Percentiles rank a stretch among this genome's conserved stretches.
Evolutionary conservation across 2,329 filamentous ascomycete genomes (phyloP).

Genomic region (Botrytis sinoallii): DNA sequence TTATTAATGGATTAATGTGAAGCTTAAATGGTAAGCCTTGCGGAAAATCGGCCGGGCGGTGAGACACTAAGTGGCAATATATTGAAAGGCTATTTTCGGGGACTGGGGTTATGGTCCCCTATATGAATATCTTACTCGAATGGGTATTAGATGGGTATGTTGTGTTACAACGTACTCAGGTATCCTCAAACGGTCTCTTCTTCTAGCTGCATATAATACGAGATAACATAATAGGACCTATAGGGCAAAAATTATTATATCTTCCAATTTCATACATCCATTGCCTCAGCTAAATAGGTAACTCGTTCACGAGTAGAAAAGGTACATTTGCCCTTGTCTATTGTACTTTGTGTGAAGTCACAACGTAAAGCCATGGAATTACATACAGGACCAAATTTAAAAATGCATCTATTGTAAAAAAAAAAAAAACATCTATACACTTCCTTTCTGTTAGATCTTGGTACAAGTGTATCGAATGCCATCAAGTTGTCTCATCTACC

Average conservation of each 20-base stretch:
- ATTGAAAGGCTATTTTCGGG: conserved; percentile 11
- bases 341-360: background rate
- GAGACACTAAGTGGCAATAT: conserved; percentile 5
- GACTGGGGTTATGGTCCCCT: background rate
- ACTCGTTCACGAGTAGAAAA: background rate
- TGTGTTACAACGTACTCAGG: background rate
- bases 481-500: background rate
- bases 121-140: background rate
- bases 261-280: background rate
- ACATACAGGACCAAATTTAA: background rate
- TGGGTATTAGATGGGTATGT: background rate
- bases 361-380: background rate
- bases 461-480: background rate
- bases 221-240: background rate
- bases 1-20: background rate
- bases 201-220: background rate
- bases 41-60: conserved; percentile 17
- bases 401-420: background rate
- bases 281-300: background rate
- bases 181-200: background rate
- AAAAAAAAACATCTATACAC: background rate
- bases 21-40: conserved; percentile 17
- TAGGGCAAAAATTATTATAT: background rate
- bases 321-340: background rate
- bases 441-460: background rate